Evolutionary conservation across 768 basidiomycete species (phyloP).

Genomic region (Mycena leptocephala): DNA sequence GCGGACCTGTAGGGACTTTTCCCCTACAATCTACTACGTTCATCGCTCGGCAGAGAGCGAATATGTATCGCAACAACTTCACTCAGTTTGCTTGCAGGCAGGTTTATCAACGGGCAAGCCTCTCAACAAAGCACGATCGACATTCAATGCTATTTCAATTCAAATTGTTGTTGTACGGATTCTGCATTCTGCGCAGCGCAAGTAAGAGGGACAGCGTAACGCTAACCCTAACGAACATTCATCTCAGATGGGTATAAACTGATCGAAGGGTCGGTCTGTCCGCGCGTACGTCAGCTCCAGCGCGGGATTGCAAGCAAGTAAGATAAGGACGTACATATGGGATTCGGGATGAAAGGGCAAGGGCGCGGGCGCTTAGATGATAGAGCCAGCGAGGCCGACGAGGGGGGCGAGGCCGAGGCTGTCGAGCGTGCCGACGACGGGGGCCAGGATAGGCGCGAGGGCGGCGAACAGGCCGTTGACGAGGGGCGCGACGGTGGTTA

Average conservation of each 20-base stretch:
- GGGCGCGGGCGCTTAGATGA: not conserved
- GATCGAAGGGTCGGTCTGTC: conserved; percentile 4
- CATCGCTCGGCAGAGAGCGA: too few species aligned
- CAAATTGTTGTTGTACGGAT: not conserved
- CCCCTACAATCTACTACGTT: too few species aligned
- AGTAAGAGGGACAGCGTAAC: not conserved
- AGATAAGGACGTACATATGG: conserved; percentile 10
- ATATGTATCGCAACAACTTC: too few species aligned
- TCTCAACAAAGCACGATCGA: not conserved
- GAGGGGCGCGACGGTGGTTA: conserved; percentile 20
- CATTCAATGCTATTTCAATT: not conserved
- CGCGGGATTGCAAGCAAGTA: not conserved
- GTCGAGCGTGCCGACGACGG: conserved; percentile 14
- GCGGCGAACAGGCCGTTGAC: conserved; percentile 30
- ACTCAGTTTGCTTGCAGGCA: not conserved
- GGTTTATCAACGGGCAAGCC: too few species aligned
- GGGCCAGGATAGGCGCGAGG: conserved; percentile 11
- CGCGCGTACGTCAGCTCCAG: not conserved
- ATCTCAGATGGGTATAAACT: not conserved
- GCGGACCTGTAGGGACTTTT: too few species aligned
- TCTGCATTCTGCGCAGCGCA: not conserved
- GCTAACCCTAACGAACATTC: not conserved
- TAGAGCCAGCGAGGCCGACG: not conserved
- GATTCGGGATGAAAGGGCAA: not conserved
- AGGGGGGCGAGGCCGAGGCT: conserved; percentile 31